phyloP scores from a whole-genome alignment of 768 basidiomycete species.

The Russula ochroleuca region DNA sequence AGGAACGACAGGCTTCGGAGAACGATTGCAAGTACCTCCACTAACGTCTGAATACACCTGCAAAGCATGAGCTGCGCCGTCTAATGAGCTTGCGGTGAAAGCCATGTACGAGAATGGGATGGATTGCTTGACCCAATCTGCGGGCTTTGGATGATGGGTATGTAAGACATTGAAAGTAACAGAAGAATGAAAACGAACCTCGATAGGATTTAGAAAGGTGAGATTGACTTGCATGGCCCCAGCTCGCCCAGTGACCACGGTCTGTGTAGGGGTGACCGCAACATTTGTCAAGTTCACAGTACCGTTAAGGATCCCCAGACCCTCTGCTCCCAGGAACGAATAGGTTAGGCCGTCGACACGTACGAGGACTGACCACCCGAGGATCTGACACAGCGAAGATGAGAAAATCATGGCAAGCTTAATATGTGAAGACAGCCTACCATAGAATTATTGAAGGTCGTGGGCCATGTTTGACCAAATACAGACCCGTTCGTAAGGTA shows the following conservation, averaged over 20 bases:
- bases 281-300: conserved; percentile 27
- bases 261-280: conserved; percentile 37
- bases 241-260: conserved; percentile 35
- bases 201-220: conserved; percentile 40
- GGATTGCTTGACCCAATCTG: conserved; percentile 38
- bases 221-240: conserved; percentile 39
- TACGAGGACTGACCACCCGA: conserved; percentile 18
- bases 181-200: conserved; percentile 29
- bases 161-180: background rate
- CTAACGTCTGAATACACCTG: conserved; percentile 42
- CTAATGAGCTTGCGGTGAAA: conserved; percentile 33
- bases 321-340: conserved; percentile 24
- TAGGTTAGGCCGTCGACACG: conserved; percentile 24
- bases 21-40: conserved; percentile 31
- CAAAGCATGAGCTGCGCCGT: conserved; percentile 35
- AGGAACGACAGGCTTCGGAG: background rate
- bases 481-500: background rate
- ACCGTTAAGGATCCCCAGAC: background rate
- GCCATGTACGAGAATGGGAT: conserved; percentile 40
- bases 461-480: conserved; percentile 26
- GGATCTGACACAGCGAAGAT: conserved; percentile 2
- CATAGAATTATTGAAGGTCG: conserved; percentile 11
- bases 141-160: conserved; percentile 29
- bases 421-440: background rate
- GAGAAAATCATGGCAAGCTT: background rate